phyloP scores from a whole-genome alignment of 2,329 filamentous ascomycete species.

The Colletotrichum costaricense region DNA sequence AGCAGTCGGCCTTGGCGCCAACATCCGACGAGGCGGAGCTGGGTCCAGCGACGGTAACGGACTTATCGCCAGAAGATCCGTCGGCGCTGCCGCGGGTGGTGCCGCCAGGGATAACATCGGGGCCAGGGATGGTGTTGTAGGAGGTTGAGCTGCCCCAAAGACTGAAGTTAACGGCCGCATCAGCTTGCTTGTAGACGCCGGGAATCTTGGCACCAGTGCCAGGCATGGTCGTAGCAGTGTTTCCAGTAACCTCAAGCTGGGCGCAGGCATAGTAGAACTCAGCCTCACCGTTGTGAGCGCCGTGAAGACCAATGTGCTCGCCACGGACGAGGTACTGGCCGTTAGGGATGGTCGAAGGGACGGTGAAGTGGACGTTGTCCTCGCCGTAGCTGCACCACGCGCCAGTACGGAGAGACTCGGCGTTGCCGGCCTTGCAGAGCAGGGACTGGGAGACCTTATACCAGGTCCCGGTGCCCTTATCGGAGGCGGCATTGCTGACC shows the following conservation, averaged over 20 bases:
- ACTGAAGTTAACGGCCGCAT: slow-evolving; percentile 25
- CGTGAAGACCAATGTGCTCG: slow-evolving; percentile 60
- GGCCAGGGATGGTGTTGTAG: slow-evolving; percentile 9
- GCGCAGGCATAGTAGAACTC: slow-evolving; percentile 59
- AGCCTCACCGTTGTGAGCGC: slow-evolving; percentile 42
- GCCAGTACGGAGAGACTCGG: slow-evolving; percentile 13
- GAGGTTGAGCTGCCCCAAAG: slow-evolving; percentile 15
- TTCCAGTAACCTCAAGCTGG: slow-evolving; percentile 52
- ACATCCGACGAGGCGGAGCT: not conserved
- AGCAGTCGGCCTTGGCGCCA: not conserved
- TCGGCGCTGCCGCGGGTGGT: slow-evolving; percentile 31
- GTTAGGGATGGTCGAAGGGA: slow-evolving; percentile 51
- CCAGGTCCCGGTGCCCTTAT: slow-evolving; percentile 38
- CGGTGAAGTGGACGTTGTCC: slow-evolving; percentile 43
- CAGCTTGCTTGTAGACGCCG: slow-evolving; percentile 44
- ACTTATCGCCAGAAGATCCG: slow-evolving; percentile 26
- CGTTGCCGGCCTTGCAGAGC: slow-evolving; percentile 33
- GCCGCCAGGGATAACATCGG: slow-evolving; percentile 28
- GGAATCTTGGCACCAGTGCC: slow-evolving; percentile 49
- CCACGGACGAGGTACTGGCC: slow-evolving; percentile 57
- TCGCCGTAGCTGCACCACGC: slow-evolving; percentile 38
- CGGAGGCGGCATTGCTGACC: slow-evolving; percentile 36
- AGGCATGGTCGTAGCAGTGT: slow-evolving; percentile 26
- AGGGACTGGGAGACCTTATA: slow-evolving; percentile 41
- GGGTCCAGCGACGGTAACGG: not conserved